Evolutionary conservation across 495 filamentous ascomycete species (phyloP).

Genomic region (Elaphomyces granulatus): DNA sequence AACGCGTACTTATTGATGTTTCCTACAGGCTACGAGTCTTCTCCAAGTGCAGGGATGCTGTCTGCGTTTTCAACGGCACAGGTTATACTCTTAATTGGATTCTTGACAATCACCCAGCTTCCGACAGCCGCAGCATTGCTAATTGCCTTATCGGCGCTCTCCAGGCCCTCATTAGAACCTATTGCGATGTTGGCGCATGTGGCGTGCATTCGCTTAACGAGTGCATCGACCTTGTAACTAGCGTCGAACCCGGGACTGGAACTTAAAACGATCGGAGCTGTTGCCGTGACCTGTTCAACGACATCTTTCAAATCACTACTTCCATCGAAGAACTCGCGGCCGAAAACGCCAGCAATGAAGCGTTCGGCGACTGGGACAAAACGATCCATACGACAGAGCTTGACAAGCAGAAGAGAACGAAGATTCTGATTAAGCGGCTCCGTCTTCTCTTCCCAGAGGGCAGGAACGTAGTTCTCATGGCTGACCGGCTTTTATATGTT

Average conservation of each 20-base stretch:
- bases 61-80: slow-evolving; percentile 21
- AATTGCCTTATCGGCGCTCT: slow-evolving; percentile 89
- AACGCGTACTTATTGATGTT: not conserved
- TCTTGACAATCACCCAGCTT: slow-evolving; percentile 96
- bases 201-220: slow-evolving; percentile 68
- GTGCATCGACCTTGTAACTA: slow-evolving; percentile 92
- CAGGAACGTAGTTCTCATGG: slow-evolving; percentile 79
- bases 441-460: slow-evolving; percentile 52
- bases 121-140: slow-evolving; percentile 83
- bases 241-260: slow-evolving; percentile 96
- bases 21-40: slow-evolving; percentile 16
- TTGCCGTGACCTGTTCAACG: slow-evolving; percentile 68
- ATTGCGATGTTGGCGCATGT: slow-evolving; percentile 95
- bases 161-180: slow-evolving; percentile 88
- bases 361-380: slow-evolving; percentile 85
- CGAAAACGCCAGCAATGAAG: slow-evolving; percentile 82
- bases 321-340: slow-evolving; percentile 61
- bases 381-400: slow-evolving; percentile 85
- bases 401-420: slow-evolving; percentile 71
- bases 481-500: slow-evolving; percentile 86
- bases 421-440: slow-evolving; percentile 61
- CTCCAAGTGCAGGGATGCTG: slow-evolving; percentile 16
- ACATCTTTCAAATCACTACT: slow-evolving; percentile 74
- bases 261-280: slow-evolving; percentile 75
- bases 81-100: slow-evolving; percentile 25